Evolutionary conservation across 2,329 filamentous ascomycete species (phyloP).

Genomic region (Coniochaeta prunicola): DNA sequence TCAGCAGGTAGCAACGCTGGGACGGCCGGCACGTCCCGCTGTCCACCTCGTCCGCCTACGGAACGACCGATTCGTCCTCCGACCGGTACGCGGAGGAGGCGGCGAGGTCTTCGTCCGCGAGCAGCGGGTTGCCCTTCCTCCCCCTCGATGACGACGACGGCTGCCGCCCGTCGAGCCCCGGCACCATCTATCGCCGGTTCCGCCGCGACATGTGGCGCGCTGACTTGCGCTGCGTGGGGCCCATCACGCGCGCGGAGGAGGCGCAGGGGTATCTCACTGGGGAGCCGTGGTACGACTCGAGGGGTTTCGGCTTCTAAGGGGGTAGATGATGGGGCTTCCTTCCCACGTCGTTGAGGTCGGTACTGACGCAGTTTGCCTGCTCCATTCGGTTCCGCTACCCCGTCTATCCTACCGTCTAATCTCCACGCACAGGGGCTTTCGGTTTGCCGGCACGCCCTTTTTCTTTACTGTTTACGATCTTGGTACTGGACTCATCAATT

Average conservation of each 20-base stretch:
- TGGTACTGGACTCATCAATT: not conserved
- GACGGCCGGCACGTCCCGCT: not conserved
- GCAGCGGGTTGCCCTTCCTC: not conserved
- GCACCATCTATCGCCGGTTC: not conserved
- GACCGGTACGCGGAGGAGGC: not conserved
- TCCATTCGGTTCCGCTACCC: no score
- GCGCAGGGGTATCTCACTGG: not conserved
- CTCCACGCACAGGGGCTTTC: no score
- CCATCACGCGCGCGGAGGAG: not conserved
- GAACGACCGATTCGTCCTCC: not conserved
- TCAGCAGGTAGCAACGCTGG: slow-evolving; percentile 31
- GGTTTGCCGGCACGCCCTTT: no score
- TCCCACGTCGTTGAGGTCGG: no score
- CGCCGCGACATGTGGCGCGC: not conserved
- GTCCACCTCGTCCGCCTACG: not conserved
- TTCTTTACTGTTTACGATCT: no score
- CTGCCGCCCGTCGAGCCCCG: not conserved
- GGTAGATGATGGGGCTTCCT: not conserved
- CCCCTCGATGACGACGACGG: not conserved
- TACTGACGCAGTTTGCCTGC: no score
- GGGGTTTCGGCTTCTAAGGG: not conserved
- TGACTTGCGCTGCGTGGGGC: not conserved
- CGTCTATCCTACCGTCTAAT: no score
- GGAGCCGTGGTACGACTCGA: not conserved
- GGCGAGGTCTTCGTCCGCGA: not conserved